Conservation (phyloP, 768 basidiomycete genomes). For the Leccinum disarticulatum region DNA sequence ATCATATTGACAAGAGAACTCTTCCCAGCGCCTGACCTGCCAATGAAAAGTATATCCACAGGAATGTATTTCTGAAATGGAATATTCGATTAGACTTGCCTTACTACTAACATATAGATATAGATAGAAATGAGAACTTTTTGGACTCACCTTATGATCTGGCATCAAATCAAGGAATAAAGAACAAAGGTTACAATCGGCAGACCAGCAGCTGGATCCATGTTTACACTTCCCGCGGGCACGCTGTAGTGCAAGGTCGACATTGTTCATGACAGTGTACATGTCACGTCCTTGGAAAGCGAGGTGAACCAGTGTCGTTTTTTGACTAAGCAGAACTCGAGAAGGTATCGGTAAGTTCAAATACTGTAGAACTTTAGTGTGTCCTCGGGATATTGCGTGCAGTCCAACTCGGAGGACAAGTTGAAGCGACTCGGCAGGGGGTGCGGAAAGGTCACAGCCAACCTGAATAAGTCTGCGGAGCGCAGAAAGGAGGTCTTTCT, state of each 20-base stretch:
- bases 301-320: neutral
- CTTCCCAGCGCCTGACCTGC: too few relatives aligned
- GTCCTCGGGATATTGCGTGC: neutral
- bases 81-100: too few relatives aligned
- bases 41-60: too few relatives aligned
- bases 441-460: neutral
- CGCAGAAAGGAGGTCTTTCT: neutral
- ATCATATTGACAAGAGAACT: too few relatives aligned
- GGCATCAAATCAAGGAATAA: neutral
- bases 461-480: neutral
- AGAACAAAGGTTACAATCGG: neutral
- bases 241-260: neutral
- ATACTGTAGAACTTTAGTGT: neutral
- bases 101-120: too few relatives aligned
- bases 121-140: neutral
- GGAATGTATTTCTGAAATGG: too few relatives aligned
- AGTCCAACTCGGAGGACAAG: neutral
- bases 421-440: neutral
- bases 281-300: neutral
- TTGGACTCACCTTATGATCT: neutral
- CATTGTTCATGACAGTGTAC: neutral
- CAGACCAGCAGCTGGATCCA: neutral
- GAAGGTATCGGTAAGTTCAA: neutral
- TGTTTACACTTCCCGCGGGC: neutral
- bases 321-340: neutral